A percentile compares a stretch with the other conserved stretches of the same genome.
These are phyloP conservation scores for Penicillium sp. DNA, from an alignment of 2,329 filamentous ascomycete genomes.

Conservation along the genomic window DNA sequence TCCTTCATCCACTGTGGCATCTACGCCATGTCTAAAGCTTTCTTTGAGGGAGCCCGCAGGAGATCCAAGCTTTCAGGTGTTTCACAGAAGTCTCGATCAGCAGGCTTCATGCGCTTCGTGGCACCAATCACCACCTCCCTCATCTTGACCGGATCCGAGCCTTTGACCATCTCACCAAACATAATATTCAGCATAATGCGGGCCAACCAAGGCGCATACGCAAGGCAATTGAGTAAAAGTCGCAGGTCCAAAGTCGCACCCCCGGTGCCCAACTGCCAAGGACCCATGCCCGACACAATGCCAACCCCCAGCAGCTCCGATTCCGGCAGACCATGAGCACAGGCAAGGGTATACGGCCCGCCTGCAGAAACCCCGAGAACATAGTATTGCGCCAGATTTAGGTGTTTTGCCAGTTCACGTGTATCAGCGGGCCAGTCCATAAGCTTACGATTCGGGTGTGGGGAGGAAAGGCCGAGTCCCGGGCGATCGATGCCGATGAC, in stretches of 20 bases:
- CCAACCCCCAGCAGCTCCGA: slow-evolving; percentile 2
- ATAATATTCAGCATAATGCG: neutral
- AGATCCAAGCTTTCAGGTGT: neutral
- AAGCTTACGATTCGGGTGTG: slow-evolving; percentile 9
- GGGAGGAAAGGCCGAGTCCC: slow-evolving; percentile 8
- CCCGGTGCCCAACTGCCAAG: slow-evolving; percentile 3
- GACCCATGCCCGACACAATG: neutral
- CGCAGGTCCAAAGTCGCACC: neutral
- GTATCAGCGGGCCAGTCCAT: slow-evolving; percentile 6
- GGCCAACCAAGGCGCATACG: slow-evolving; percentile 5
- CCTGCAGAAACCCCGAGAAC: slow-evolving; percentile 2
- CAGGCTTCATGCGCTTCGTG: neutral
- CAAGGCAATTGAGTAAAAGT: neutral
- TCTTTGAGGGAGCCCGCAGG: neutral
- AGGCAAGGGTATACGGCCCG: slow-evolving; percentile 2
- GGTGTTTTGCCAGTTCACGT: slow-evolving; percentile 4
- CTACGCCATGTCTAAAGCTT: slow-evolving; percentile 2
- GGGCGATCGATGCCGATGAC: slow-evolving; percentile 13
- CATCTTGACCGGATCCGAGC: slow-evolving; percentile 1
- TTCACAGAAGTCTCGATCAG: slow-evolving; percentile 2
- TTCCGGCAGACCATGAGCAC: neutral
- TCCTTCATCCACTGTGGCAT: neutral
- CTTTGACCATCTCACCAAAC: neutral
- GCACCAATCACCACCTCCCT: neutral
- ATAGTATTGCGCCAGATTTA: slow-evolving; percentile 1